Evolutionary conservation across 768 basidiomycete genomes (phyloP), one percentile per base, ranked within the genome.

Genomic region (Mycena galericulata): DNA sequence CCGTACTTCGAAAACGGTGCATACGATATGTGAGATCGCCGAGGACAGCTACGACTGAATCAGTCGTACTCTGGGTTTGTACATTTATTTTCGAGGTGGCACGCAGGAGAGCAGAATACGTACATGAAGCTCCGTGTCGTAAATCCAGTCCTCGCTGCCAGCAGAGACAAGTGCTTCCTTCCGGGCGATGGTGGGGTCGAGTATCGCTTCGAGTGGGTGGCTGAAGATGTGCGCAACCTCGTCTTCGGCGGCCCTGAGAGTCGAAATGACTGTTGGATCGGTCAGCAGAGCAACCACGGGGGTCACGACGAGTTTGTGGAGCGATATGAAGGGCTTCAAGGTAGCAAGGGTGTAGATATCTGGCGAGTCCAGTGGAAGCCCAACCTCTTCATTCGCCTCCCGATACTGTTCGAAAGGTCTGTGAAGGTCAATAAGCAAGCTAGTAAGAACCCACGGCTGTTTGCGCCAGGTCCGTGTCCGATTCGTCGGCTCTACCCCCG

Each of bases 301-400:
- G 0, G 89, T 92, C 47, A 96, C 94, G 41, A 96, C 77, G 18
- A 94, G 83, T 71, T 83, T 85, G 67, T 85, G 85, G n/a, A 88
- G 80, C 2, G 94, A 91, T 8, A 94, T 78, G 75, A 89, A 89
- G 1, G 94, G 92, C 30, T 88, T 86, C 38, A 94, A 79, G 20
- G 84, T 79, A 30, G 89, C 89, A 22, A 95, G 75, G 2, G 85
- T 84, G 73, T 91, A 85, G 20, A 95, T 80, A 53, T 87, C 77
- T 0, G 89, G 86, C 41, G 85, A 86, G 58, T 82, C 62, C 2
- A 88, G 75, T 0, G 93, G 90, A 3, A 97, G 83, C 1, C 79
- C 88, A 22, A 97, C 92, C 81, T 97, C 96, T 80, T 97, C 96
- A 62, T 88, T 77, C 0, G 96, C 96, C 79, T 97, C 96, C 64